These are phyloP conservation scores for Boletus speciosus DNA, from an alignment of 768 basidiomycete species.

Conservation along the genomic window DNA sequence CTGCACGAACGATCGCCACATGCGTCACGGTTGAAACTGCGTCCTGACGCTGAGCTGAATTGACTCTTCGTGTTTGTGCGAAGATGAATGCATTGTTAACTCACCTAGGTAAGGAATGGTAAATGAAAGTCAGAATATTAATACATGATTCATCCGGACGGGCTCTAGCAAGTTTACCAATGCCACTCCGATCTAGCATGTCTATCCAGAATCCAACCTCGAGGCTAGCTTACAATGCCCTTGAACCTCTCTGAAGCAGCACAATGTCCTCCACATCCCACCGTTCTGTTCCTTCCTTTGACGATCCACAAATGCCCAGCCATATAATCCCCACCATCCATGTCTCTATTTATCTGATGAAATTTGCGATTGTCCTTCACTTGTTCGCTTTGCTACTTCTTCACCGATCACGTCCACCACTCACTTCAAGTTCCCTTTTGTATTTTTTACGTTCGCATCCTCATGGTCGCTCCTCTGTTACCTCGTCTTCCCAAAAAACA, in stretches of 20 bases:
- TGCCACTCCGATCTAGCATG: not conserved
- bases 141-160: not conserved
- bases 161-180: too few species aligned
- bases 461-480: not conserved
- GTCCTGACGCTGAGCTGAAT: not conserved
- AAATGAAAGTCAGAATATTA: not conserved
- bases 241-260: not conserved
- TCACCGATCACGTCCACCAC: not conserved
- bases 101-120: too few species aligned
- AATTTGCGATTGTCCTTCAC: not conserved
- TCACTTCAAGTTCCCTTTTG: not conserved
- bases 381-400: not conserved
- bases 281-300: not conserved
- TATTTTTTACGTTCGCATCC: too few species aligned
- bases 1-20: not conserved
- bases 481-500: not conserved
- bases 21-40: not conserved
- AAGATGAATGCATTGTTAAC: not conserved
- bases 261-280: not conserved
- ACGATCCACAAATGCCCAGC: not conserved
- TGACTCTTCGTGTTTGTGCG: not conserved
- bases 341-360: not conserved
- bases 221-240: not conserved
- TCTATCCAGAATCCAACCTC: not conserved
- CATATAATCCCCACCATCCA: not conserved